Base-by-base conservation (phyloP, 2,329 filamentous ascomycete species). In the Nannizziopsis arthrosporioides region DNA sequence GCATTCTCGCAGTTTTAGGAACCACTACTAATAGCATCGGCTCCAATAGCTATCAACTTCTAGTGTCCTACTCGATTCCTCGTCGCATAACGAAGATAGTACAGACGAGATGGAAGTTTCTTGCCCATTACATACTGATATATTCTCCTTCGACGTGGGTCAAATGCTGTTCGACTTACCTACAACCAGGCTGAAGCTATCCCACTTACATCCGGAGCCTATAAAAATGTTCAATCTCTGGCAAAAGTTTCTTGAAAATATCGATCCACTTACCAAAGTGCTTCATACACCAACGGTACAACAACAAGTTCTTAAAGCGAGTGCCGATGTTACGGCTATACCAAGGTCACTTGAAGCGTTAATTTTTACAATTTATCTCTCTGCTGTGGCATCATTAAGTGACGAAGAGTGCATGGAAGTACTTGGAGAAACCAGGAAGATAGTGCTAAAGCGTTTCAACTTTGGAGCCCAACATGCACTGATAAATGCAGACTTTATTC, bases 221-320 rank as follows among this genome's bases (percentile, higher is more conserved):
- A 49, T 55, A 12, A 49, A 56, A 38, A 75, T 84, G 32, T 81
- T 85, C 57, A 73, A 74, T 44, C 71, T 89, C 5, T 89, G 84
- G 84, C 83, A 88, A 62, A 70, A 80, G 12, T 89, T 81, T 55
- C 68, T 87, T 9, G 80, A 85, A 44, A 79, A 84, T 52, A 78
- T 88, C 50, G 83, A 88, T 57, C 84, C 84, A 0, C 61, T 86
- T 44, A 75, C 79, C 53, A 88, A 86, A 61, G 60, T 79, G 40
- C 78, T 85, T 31, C 84, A 89, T 59, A 75, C 81, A 1, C 83
- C 84, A 0, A 80, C 79, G 0, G 63, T 88, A 7, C 82, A 88
- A 58, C 73, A 75, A 1, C 73, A 75, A 35, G 68, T 87, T 8
- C 72, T 83, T 36, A 77, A 85, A 52, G 81, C 80, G 2, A 74